Conservation (phyloP, 805 yeast species). For the Cyberlindnera veronae region DNA sequence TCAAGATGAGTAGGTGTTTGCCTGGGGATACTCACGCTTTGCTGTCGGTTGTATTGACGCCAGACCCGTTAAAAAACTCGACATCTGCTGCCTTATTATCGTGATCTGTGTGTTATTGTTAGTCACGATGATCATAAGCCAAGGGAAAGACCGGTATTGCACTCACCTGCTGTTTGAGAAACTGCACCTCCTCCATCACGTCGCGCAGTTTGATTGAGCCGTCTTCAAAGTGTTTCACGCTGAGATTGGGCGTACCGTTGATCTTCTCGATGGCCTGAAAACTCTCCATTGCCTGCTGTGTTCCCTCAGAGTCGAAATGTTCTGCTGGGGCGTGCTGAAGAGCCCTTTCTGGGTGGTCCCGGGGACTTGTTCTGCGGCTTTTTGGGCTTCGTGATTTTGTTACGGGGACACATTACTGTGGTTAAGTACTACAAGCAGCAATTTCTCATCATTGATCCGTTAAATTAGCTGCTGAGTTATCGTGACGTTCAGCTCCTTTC, state of each 20-base stretch:
- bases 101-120: constrained; percentile 22
- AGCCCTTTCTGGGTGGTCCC: no score
- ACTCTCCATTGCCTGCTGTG: constrained; percentile 22
- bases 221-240: constrained; percentile 38
- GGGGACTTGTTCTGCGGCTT: no score
- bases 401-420: no score
- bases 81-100: constrained; percentile 38
- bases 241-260: constrained; percentile 23
- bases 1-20: not conserved
- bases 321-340: no score
- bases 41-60: constrained; percentile 37
- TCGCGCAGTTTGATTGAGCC: constrained; percentile 35
- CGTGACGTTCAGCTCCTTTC: constrained; percentile 5
- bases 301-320: not conserved
- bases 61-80: constrained; percentile 32
- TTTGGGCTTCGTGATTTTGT: no score
- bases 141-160: not conserved
- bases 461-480: no score
- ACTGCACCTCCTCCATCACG: constrained; percentile 34
- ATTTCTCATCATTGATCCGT: no score
- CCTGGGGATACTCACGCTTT: constrained; percentile 20
- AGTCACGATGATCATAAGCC: not conserved
- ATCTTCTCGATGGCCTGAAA: constrained; percentile 29
- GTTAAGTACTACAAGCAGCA: no score
- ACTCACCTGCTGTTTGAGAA: constrained; percentile 30